Conservation (phyloP, 2,329 filamentous ascomycete genomes). For the Hypoxylon sp. region DNA sequence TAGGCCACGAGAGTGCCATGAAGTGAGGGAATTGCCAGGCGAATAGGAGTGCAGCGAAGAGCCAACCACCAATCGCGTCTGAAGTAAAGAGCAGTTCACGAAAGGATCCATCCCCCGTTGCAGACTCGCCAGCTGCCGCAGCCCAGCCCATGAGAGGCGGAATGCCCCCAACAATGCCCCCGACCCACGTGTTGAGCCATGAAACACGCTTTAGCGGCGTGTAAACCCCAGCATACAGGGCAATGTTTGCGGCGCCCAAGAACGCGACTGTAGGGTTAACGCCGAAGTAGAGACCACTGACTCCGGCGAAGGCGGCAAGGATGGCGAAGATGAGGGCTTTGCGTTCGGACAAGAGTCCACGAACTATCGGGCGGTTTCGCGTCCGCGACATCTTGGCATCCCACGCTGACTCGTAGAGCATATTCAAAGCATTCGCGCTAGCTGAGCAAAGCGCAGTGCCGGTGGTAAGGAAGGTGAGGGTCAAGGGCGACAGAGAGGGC, state of each 20-base stretch:
- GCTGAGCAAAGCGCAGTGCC: conserved; percentile 92
- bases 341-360: conserved; percentile 79
- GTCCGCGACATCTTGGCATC: conserved; percentile 97
- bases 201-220: conserved; percentile 92
- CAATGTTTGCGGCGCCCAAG: conserved; percentile 86
- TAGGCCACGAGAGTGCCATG: conserved; percentile 91
- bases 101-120: conserved; percentile 81
- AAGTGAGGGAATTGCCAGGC: conserved; percentile 99
- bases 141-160: conserved; percentile 99
- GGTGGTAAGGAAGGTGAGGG: conserved; percentile 89
- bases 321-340: conserved; percentile 84
- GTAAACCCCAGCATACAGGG: conserved; percentile 91
- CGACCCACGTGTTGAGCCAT: conserved; percentile 93
- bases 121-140: conserved; percentile 90
- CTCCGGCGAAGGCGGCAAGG: conserved; percentile 77
- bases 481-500: conserved; percentile 90
- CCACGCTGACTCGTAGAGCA: conserved; percentile 93
- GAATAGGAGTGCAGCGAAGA: conserved; percentile 86
- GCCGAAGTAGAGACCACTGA: conserved; percentile 83
- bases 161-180: conserved; percentile 91
- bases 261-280: conserved; percentile 95
- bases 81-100: conserved; percentile 79
- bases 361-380: conserved; percentile 88
- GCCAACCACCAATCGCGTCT: conserved; percentile 84
- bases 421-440: conserved; percentile 94